A percentile compares a stretch with the other conserved stretches of the same genome.
These are phyloP conservation scores for Delonix regia DNA, from an alignment of 306 rosid species.

Conservation along the genomic window DNA sequence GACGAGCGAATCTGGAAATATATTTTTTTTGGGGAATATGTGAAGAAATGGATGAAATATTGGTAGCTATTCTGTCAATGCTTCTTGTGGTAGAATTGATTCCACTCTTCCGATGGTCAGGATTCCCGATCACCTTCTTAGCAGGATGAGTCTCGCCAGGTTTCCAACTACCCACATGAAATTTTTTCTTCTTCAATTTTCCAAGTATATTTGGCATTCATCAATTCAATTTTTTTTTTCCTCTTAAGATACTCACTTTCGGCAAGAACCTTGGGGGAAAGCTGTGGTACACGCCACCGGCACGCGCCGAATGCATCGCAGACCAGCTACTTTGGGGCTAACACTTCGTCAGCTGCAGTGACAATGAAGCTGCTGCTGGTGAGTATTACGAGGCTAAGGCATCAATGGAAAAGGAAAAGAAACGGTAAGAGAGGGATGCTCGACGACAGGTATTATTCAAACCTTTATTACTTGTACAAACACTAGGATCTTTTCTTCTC, in stretches of 20 bases:
- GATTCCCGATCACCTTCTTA: slow-evolving; percentile 54
- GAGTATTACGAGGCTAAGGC: slow-evolving; percentile 63
- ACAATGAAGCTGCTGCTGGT: too few relatives aligned
- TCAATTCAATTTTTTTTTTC: not conserved
- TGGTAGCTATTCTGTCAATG: slow-evolving; percentile 59
- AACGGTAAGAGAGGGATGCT: slow-evolving; percentile 84
- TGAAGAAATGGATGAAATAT: slow-evolving; percentile 68
- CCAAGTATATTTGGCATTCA: not conserved
- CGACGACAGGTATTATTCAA: slow-evolving; percentile 67
- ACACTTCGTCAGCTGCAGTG: slow-evolving; percentile 67
- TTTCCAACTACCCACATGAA: slow-evolving; percentile 30
- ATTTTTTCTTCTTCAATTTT: not conserved
- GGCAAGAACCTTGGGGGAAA: slow-evolving; percentile 68
- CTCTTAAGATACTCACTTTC: not conserved
- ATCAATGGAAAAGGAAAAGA: slow-evolving; percentile 69
- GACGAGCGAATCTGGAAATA: not conserved
- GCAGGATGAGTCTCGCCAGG: slow-evolving; percentile 69
- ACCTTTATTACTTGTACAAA: not conserved
- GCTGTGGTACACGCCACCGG: slow-evolving; percentile 71
- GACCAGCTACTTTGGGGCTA: slow-evolving; percentile 79
- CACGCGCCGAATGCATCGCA: slow-evolving; percentile 81
- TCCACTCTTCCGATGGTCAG: slow-evolving; percentile 78
- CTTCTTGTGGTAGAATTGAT: slow-evolving; percentile 62
- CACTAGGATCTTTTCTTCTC: not conserved
- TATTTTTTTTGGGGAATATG: not conserved